Base-by-base conservation (phyloP, 2,329 filamentous ascomycete genomes). In the Talaromyces sp. region DNA sequence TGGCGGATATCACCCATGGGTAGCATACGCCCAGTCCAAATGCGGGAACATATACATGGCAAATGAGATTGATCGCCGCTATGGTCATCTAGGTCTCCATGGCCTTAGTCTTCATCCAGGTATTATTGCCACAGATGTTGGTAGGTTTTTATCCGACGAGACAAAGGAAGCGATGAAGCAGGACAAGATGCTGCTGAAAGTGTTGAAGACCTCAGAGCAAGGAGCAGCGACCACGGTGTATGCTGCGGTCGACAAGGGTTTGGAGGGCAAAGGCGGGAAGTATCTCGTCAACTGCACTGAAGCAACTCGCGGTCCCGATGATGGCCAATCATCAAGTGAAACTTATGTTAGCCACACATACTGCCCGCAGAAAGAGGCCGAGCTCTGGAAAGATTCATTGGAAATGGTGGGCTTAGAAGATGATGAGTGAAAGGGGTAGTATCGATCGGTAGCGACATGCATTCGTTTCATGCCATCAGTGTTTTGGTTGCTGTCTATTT, bases 201-300 rank as follows among this genome's bases (percentile, higher is more conserved):
- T 47, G 18, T 52, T 62, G 6, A 62, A 62, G 42, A 50, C 56
- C 3, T 31, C 50, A n/a, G 56, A 59, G 34, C 60, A 62, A 3
- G 60, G 60, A 4, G 60, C 60, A 51, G 75, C 78, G 5, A 79
- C 76, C 10, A 73, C 69, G 4, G 68, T 79, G 4, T 73, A 65
- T 63, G 76, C 73, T n/a, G 74, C 74, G 3, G 66, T 76, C 7
- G 66, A 67, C 0, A 69, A 67, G 56, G 73, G 72, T 50, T 70
- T 67, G 57, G 70, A 72, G 50, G 66, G 65, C 0, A 73, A 65
- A 40, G 76, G 76, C 0, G 76, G 75, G 0, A 66, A 61, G 54
- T 76, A 76, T 65, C 61, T 77, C n/a, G 63, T 64, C 56, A 68
- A 72, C 64, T 70, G 70, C 57, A 64, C 64, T 2, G 68, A 69